Base-by-base conservation (phyloP, 2,329 filamentous ascomycete species). In the Claviceps spartinae region DNA sequence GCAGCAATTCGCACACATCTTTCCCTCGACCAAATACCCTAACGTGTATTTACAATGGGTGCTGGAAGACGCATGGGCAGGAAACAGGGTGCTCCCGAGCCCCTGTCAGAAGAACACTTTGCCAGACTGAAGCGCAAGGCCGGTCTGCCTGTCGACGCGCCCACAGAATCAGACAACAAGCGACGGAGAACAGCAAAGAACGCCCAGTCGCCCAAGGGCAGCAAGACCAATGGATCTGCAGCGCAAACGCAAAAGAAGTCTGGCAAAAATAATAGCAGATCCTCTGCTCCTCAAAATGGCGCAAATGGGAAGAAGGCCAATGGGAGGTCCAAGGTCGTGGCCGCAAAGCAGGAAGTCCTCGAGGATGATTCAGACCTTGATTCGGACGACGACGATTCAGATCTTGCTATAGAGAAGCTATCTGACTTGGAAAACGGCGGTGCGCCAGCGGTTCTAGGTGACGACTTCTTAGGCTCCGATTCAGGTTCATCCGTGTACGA, bases 21-120 rank as follows among this genome's bases (percentile, higher is more conserved):
- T 34, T 5, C n/a, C 55, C 56, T 26, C 50, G 34, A 41, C 46
- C 49, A 51, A 50, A 40, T 52, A 49, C 16, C 49, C 49, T 41
- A 44, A 48, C 55, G 38, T 53, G 54, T 57, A 52, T 37, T 65
- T 65, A 81, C 67, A 63, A 95, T 95, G 90, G 90, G 88, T 74
- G 80, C 82, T 56, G 87, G 89, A 67, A 86, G 89, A 67, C 88
- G 90, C 62, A 94, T 96, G 84, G 55, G 55, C 49, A 87, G 90
- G 69, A 96, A 96, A 72, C 93, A 97, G 78, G 91, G 89, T 52
- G 77, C 85, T 58, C 93, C 93, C 51, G 80, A 85, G 63, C 77
- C 85, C 58, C 78, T 96, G 58, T 88, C 93, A 58, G 88, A 95
- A 65, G 79, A 82, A 58, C 81, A 86, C 63, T 83, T 85, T 61